Percentiles rank a stretch among this genome's conserved stretches.
Conservation (phyloP, 2,329 filamentous ascomycete genomes). For the Fusarium nanum region DNA sequence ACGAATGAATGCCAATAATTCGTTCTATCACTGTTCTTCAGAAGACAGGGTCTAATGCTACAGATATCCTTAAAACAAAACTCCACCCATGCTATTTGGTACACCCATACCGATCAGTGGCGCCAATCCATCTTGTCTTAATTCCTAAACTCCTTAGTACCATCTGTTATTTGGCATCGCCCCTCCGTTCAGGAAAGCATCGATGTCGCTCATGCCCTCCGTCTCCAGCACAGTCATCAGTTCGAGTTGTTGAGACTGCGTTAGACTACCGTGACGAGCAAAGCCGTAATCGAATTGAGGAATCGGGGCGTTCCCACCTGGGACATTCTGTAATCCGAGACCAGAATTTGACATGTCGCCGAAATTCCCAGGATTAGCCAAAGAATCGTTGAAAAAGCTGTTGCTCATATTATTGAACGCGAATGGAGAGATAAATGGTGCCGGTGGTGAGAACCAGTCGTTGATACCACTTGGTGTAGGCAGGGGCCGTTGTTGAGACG, state of each 20-base stretch:
- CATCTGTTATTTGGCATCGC: constrained; percentile 48
- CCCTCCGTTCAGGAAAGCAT: constrained; percentile 65
- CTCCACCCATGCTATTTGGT: constrained; percentile 23
- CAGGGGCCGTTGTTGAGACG: constrained; percentile 59
- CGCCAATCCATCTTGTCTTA: constrained; percentile 16
- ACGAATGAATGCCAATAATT: constrained; percentile 10
- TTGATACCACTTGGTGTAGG: constrained; percentile 55
- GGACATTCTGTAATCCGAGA: constrained; percentile 50
- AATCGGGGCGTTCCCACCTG: constrained; percentile 40
- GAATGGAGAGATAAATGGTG: constrained; percentile 66
- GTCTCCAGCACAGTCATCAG: constrained; percentile 84
- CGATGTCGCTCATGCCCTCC: constrained; percentile 71
- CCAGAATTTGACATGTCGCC: constrained; percentile 47
- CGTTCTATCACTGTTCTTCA: constrained; percentile 22
- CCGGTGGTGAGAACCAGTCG: constrained; percentile 66
- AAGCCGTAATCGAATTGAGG: constrained; percentile 52
- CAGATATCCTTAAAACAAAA: constrained; percentile 15
- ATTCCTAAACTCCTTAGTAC: constrained; percentile 43
- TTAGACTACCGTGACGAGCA: constrained; percentile 75
- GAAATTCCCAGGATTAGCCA: constrained; percentile 46
- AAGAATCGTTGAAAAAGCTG: constrained; percentile 56
- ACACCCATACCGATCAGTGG: constrained; percentile 7
- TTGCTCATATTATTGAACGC: constrained; percentile 58
- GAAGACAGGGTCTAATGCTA: constrained; percentile 33
- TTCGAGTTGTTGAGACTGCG: constrained; percentile 83